A percentile compares a stretch with the other conserved stretches of the same genome.
Conservation (phyloP, 2,329 filamentous ascomycete genomes). For the Truncatella angustata region DNA sequence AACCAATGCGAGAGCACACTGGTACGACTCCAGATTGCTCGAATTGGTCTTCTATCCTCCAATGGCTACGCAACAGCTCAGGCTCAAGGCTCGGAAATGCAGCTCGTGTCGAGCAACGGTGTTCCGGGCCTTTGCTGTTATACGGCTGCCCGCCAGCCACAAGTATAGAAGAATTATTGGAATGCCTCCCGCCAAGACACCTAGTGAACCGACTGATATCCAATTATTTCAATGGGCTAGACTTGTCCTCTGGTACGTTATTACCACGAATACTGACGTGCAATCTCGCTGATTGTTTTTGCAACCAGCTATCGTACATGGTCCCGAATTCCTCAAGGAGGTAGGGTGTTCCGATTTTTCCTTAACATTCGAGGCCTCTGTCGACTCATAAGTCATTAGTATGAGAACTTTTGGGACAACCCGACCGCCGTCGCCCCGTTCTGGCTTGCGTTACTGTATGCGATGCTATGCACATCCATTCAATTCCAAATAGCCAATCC, state of each 20-base stretch:
- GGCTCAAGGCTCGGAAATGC: no score
- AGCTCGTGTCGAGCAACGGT: no score
- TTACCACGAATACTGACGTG: no score
- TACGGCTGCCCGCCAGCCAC: conserved; percentile 26
- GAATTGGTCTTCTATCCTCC: conserved; percentile 6
- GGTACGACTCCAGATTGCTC: background rate
- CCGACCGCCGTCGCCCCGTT: conserved; percentile 34
- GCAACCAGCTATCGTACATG: conserved; percentile 20
- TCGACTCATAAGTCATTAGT: conserved; percentile 25
- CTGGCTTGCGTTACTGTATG: conserved; percentile 47
- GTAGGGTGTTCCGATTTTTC: conserved; percentile 10
- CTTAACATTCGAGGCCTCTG: background rate
- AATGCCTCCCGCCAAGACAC: conserved; percentile 29
- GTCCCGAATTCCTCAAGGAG: conserved; percentile 28
- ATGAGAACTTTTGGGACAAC: conserved; percentile 42
- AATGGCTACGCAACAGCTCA: no score
- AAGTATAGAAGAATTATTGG: conserved; percentile 29
- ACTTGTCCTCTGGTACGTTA: conserved; percentile 22
- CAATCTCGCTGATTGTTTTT: background rate
- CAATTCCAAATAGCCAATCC: conserved; percentile 16
- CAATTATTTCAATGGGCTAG: conserved; percentile 35
- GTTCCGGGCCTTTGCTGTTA: conserved; percentile 20
- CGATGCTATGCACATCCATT: conserved; percentile 40
- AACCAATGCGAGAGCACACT: no score
- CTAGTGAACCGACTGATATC: conserved; percentile 35